Conservation (phyloP, 2,329 filamentous ascomycete species). For the Ceratocystis cacaofunesta region DNA sequence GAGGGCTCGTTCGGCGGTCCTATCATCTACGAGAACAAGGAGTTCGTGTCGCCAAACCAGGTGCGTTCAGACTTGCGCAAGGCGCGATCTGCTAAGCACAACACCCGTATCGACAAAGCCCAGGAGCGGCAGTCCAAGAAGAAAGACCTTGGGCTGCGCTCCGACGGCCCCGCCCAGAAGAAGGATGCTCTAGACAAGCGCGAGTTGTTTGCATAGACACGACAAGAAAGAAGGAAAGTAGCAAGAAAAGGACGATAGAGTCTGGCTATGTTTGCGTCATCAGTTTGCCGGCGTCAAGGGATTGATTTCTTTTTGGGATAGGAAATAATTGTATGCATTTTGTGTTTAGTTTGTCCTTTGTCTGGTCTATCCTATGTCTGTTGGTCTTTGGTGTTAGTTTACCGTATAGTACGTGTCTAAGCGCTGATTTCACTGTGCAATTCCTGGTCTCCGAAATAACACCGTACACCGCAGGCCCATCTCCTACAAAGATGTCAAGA, state of each 20-base stretch:
- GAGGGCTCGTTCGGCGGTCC: constrained; percentile 92
- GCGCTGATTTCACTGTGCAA: not conserved
- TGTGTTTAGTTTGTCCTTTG: constrained; percentile 3
- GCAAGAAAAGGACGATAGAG: constrained; percentile 19
- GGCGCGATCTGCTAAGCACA: constrained; percentile 64
- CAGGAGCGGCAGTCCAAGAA: constrained; percentile 60
- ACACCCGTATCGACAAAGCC: constrained; percentile 57
- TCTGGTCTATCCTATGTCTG: too few species aligned
- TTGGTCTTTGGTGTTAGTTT: not conserved
- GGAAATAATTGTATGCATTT: constrained; percentile 16
- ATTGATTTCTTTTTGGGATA: constrained; percentile 16
- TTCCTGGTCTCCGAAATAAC: not conserved
- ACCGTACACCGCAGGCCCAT: not conserved
- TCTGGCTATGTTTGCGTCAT: constrained; percentile 16
- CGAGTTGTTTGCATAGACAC: constrained; percentile 54
- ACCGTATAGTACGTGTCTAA: not conserved
- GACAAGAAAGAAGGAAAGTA: constrained; percentile 13
- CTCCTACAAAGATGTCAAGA: too few species aligned
- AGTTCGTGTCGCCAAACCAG: constrained; percentile 94
- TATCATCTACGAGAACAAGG: constrained; percentile 95
- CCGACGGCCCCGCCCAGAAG: constrained; percentile 44
- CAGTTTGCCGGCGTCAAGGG: constrained; percentile 17
- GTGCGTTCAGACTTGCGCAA: constrained; percentile 66
- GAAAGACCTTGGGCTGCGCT: constrained; percentile 59
- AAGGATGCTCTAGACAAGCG: constrained; percentile 61